phyloP scores from a whole-genome alignment of 306 rosid genomes.

The Trifolium repens region DNA sequence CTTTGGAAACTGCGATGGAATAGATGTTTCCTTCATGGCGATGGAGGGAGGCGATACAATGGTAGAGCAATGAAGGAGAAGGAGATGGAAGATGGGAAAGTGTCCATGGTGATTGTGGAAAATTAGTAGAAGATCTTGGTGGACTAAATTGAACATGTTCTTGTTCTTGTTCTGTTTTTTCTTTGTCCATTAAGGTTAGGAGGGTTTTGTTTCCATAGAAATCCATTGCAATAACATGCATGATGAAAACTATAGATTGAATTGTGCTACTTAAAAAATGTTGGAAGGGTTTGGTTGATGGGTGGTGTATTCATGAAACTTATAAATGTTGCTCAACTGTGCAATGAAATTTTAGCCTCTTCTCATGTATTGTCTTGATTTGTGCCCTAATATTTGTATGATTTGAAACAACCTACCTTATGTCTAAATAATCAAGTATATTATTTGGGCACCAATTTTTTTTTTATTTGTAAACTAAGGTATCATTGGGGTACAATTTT shows the following conservation, averaged over 20 bases:
- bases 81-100: constrained; percentile 68
- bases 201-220: constrained; percentile 45
- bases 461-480: too few relatives aligned
- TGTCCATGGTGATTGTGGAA: constrained; percentile 83
- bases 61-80: constrained; percentile 66
- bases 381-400: too few relatives aligned
- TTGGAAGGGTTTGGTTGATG: constrained; percentile 11
- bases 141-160: constrained; percentile 47
- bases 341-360: not conserved
- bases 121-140: constrained; percentile 45
- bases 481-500: too few relatives aligned
- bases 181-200: constrained; percentile 47
- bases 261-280: not conserved
- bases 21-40: constrained; percentile 73
- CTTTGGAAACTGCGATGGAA: constrained; percentile 60
- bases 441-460: too few relatives aligned
- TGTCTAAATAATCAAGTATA: too few relatives aligned
- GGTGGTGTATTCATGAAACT: constrained; percentile 39
- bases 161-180: constrained; percentile 47
- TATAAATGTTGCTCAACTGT: constrained; percentile 33
- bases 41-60: constrained; percentile 73
- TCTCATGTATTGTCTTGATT: too few relatives aligned
- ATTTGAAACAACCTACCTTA: too few relatives aligned
- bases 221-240: constrained; percentile 47
- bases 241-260: not conserved